Conservation (phyloP, 2,329 filamentous ascomycete genomes). For the Venturia effusa region DNA sequence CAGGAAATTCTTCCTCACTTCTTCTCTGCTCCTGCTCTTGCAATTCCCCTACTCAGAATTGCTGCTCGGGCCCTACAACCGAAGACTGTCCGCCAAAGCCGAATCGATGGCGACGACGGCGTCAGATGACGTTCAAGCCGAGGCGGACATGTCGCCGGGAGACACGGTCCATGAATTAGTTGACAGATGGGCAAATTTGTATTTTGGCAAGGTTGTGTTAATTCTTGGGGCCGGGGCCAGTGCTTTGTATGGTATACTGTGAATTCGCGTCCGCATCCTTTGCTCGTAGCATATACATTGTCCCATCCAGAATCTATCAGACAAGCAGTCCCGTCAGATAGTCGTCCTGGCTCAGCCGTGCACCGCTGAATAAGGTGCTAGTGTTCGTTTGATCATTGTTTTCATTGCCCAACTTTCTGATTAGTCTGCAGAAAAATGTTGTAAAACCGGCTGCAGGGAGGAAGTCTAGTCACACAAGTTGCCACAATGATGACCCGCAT, state of each 20-base stretch:
- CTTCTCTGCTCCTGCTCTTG: background rate
- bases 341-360: background rate
- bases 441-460: no score
- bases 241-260: background rate
- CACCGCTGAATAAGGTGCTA: background rate
- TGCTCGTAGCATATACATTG: background rate
- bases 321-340: background rate
- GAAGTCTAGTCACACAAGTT: no score
- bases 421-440: background rate
- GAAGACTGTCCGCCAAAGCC: background rate
- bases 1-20: background rate
- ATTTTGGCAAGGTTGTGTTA: background rate
- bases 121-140: background rate
- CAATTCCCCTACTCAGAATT: background rate
- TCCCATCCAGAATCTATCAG: background rate
- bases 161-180: constrained; percentile 1
- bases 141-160: background rate
- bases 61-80: background rate
- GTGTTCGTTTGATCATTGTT: background rate
- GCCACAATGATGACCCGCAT: no score
- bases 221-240: background rate
- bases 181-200: background rate
- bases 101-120: background rate
- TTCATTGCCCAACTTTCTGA: background rate
- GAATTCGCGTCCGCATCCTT: background rate